Percentiles rank a stretch among this genome's conserved stretches.
phyloP scores from a whole-genome alignment of 805 yeast species.

The Yarrowia sp. region DNA sequence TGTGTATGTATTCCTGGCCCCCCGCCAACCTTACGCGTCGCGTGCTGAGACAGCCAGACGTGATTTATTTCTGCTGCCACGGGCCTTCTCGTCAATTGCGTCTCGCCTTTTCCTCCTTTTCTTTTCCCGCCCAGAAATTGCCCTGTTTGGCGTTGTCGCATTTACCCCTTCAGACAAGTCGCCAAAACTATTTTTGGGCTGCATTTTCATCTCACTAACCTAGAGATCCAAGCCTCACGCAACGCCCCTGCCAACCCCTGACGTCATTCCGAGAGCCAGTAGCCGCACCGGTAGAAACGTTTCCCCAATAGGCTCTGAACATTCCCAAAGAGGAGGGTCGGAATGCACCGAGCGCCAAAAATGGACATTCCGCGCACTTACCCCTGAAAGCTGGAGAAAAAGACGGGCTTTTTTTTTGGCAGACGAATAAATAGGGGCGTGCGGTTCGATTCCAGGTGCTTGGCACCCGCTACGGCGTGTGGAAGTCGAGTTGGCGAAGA shows the following conservation, averaged over 20 bases:
- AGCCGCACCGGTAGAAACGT: conserved; percentile 22
- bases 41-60: neutral
- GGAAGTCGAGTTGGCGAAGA: too few relatives aligned
- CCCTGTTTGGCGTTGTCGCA: too few relatives aligned
- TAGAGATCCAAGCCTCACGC: neutral
- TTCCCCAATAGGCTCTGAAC: conserved; percentile 6
- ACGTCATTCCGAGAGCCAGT: conserved; percentile 18
- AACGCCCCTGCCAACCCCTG: conserved; percentile 18
- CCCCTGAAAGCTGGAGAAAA: neutral
- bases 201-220: neutral
- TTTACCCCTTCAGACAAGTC: neutral
- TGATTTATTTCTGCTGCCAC: too few relatives aligned
- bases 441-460: too few relatives aligned
- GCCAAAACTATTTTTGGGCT: neutral
- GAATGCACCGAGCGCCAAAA: conserved; percentile 3
- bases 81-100: too few relatives aligned
- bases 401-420: too few relatives aligned
- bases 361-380: conserved; percentile 3
- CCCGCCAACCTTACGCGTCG: conserved; percentile 26
- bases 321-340: neutral
- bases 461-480: too few relatives aligned
- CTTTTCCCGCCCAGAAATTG: too few relatives aligned
- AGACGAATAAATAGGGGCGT: too few relatives aligned
- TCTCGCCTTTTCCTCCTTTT: neutral
- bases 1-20: neutral